A percentile compares a stretch with the other conserved stretches of the same genome.
Conservation (phyloP, 2,329 filamentous ascomycete genomes). For the Monilinia fructigena region DNA sequence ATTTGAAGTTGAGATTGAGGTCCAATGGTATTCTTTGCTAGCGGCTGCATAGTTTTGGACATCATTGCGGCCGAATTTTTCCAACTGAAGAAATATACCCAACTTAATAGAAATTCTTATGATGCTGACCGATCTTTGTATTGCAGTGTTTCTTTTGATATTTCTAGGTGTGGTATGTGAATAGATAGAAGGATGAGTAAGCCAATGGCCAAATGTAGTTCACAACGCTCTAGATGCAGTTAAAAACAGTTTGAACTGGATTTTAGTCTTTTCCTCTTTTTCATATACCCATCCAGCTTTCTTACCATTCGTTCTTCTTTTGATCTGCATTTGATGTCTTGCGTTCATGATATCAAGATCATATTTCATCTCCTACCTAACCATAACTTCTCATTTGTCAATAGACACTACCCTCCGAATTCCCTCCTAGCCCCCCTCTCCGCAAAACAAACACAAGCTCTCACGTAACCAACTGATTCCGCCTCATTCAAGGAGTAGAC, state of each 20-base stretch:
- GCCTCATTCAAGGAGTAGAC: slow-evolving; percentile 1
- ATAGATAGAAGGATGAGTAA: not conserved
- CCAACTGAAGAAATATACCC: not conserved
- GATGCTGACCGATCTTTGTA: not conserved
- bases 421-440: too few species aligned
- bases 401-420: too few species aligned
- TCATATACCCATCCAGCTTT: too few species aligned
- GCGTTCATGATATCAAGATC: too few species aligned
- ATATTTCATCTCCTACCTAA: too few species aligned
- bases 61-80: not conserved
- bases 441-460: not conserved
- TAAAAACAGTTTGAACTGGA: too few species aligned
- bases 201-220: not conserved
- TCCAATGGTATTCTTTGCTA: not conserved
- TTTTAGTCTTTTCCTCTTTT: too few species aligned
- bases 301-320: too few species aligned
- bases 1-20: not conserved
- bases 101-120: not conserved
- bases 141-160: not conserved
- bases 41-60: not conserved
- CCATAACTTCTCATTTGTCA: too few species aligned
- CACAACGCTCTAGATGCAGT: too few species aligned
- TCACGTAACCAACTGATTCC: not conserved
- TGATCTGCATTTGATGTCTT: too few species aligned
- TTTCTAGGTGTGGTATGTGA: too few species aligned